phyloP scores from a whole-genome alignment of 208 protist species.

The Trypanosoma lewisi region DNA sequence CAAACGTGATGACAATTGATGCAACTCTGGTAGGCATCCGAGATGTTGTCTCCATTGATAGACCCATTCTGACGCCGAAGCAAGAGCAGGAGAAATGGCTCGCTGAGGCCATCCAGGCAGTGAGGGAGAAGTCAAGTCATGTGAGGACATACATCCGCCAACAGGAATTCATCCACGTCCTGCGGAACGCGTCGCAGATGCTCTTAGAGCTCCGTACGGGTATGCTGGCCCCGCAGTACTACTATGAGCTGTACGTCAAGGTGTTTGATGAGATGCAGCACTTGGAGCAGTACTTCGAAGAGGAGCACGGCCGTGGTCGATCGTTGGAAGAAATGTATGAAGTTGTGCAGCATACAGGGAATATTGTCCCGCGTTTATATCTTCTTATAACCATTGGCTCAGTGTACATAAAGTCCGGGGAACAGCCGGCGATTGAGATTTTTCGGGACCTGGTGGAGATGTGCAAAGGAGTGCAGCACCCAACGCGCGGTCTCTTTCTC shows the following conservation, averaged over 20 bases:
- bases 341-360: conserved; percentile 96
- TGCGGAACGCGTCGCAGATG: conserved; percentile 90
- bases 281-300: conserved; percentile 87
- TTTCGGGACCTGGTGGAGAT: conserved; percentile 98
- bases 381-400: conserved; percentile 95
- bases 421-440: conserved; percentile 93
- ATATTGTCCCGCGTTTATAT: conserved; percentile 98
- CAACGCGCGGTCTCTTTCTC: conserved; percentile 98
- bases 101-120: conserved; percentile 60
- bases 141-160: conserved; percentile 84
- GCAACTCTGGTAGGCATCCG: neutral
- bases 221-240: conserved; percentile 95
- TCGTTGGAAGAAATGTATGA: conserved; percentile 95
- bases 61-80: conserved; percentile 65
- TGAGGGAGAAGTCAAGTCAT: conserved; percentile 61
- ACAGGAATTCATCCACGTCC: conserved; percentile 81
- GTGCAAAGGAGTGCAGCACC: conserved; percentile 99
- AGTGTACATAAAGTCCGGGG: conserved; percentile 93
- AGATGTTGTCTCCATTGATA: conserved; percentile 46
- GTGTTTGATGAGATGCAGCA: conserved; percentile 91
- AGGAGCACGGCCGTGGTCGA: conserved; percentile 56
- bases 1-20: neutral
- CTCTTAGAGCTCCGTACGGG: conserved; percentile 94
- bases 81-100: conserved; percentile 93
- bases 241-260: conserved; percentile 97